A percentile compares a stretch with the other conserved stretches of the same genome.
Conservation (phyloP, 2,329 filamentous ascomycete species). For the Penicillium aurantiogriseum region DNA sequence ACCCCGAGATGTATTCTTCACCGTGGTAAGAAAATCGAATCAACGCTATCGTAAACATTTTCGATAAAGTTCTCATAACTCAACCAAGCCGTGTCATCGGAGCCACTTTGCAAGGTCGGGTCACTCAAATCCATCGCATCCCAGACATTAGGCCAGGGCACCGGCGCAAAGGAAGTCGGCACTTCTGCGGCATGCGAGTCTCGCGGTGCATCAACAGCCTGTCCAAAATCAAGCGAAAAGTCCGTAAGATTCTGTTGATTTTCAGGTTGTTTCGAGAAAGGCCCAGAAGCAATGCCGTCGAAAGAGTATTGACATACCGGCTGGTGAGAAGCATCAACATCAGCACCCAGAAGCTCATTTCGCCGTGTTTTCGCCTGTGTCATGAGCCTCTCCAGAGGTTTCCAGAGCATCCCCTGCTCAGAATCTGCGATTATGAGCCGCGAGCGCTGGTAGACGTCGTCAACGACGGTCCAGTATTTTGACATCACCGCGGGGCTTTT, state of each 20-base stretch:
- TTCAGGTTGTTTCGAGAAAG: background rate
- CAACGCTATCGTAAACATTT: slow-evolving; percentile 27
- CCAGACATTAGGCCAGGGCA: slow-evolving; percentile 26
- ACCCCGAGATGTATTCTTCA: background rate
- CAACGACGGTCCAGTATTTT: slow-evolving; percentile 27
- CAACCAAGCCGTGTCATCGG: slow-evolving; percentile 25
- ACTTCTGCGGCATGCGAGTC: background rate
- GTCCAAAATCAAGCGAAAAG: background rate
- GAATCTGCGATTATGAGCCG: slow-evolving; percentile 28
- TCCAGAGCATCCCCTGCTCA: slow-evolving; percentile 32
- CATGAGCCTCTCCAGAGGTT: slow-evolving; percentile 33
- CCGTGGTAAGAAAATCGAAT: slow-evolving; percentile 21
- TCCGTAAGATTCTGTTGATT: background rate
- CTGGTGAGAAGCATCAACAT: background rate
- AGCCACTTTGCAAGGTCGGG: slow-evolving; percentile 2
- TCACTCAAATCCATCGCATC: slow-evolving; percentile 25
- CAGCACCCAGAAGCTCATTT: slow-evolving; percentile 11
- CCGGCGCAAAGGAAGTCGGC: slow-evolving; percentile 1
- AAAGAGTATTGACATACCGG: background rate
- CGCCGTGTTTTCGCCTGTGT: slow-evolving; percentile 21
- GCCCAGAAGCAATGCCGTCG: background rate
- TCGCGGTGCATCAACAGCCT: background rate
- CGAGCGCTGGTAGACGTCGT: slow-evolving; percentile 25
- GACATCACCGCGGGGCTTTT: slow-evolving; percentile 21
- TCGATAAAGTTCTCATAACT: slow-evolving; percentile 32